Base-by-base conservation (phyloP, 768 basidiomycete genomes). In the Mycena rebaudengoi region DNA sequence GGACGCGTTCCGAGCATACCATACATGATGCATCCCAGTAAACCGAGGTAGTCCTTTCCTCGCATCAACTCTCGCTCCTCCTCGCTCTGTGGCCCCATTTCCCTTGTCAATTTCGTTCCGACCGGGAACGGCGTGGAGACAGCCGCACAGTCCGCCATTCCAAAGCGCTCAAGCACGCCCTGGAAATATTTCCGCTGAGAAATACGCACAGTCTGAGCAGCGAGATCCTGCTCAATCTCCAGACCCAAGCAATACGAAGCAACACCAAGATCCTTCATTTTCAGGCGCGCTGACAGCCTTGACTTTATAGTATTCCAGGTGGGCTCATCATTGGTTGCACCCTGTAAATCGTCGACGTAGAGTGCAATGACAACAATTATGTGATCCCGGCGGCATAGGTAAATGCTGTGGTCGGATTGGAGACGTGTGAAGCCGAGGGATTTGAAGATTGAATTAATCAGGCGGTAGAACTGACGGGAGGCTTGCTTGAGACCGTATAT, bases 401-500 rank as follows among this genome's bases (percentile, higher is more conserved):
- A 55, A 7, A 55, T 55, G 29, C 53, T 55, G 41, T 55, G 53
- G 18, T 57, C 44, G 11, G 55, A 45, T 37, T 46, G 33, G 11
- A 46, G 44, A 6, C 44, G 32, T 3, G 44, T 37, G 30, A 46
- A 57, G 33, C 33, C 44, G 10, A 57, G 55, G 44, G 43, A 45
- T 20, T 40, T 53, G 7, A 40, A 40, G 8, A 40, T 53, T 1
- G 37, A 39, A 11, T 53, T n/a, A 4, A 53, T 45, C 18, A 46
- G 43, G 18, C 44, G 33, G 18, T 45, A 45, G 33, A 43, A 57
- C 16, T 57, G 44, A 2, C 33, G 44, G 3, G 45, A 46, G 11
- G 45, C 56, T 30, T 58, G 56, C 13, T 39, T 58, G 35, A 48
- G 44, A 10, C 56, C 56, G n/a, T 58, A 58, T 23, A 58, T 37